These are phyloP conservation scores for Podaxis sp. DNA, from an alignment of 768 basidiomycete genomes.

Conservation along the genomic window DNA sequence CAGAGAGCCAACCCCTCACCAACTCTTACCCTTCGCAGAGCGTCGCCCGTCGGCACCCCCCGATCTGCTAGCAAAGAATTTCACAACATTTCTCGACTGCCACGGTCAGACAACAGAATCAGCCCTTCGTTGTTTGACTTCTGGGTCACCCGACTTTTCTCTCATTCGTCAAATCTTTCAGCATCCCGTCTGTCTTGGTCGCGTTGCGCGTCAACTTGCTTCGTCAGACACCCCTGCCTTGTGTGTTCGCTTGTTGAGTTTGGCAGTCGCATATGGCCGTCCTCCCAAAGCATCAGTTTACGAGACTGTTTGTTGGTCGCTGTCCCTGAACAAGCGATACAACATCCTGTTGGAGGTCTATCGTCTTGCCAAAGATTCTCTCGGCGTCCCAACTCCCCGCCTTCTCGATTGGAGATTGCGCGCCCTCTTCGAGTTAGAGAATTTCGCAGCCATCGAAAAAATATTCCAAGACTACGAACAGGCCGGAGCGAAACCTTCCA, in stretches of 20 bases:
- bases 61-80: conserved; percentile 3
- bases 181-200: conserved; percentile 87
- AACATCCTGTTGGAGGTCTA: conserved; percentile 42
- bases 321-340: conserved; percentile 54
- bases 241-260: conserved; percentile 11
- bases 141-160: not conserved
- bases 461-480: conserved; percentile 52
- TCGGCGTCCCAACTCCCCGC: conserved; percentile 48
- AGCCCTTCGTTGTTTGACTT: conserved; percentile 5
- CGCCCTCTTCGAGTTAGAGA: conserved; percentile 55
- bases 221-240: conserved; percentile 1
- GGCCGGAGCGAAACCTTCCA: conserved; percentile 46
- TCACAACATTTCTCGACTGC: not conserved
- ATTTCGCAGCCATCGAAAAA: conserved; percentile 44
- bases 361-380: conserved; percentile 46
- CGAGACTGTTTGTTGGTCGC: conserved; percentile 16
- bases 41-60: not conserved
- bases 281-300: conserved; percentile 1
- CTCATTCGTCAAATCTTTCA: conserved; percentile 1
- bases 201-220: conserved; percentile 78
- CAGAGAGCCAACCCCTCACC: not conserved
- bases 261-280: conserved; percentile 7
- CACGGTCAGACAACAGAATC: conserved; percentile 12
- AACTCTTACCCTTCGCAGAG: not conserved
- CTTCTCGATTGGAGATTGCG: conserved; percentile 73